Evolutionary conservation across 164 flowering plant species (phyloP).

Genomic region (Stephania cephalantha): DNA sequence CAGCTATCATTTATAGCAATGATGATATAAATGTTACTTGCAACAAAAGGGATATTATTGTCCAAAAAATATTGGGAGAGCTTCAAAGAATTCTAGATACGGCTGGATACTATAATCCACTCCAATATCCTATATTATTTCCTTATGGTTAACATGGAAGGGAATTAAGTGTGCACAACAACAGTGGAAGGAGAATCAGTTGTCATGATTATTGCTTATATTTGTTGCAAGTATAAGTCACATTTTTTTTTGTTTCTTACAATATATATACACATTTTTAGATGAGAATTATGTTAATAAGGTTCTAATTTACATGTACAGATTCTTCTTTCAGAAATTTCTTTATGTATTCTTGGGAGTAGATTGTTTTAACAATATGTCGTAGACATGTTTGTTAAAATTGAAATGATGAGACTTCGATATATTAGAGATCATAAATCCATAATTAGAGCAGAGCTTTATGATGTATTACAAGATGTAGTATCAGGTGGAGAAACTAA

Average conservation of each 20-base stretch:
- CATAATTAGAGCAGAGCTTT: constrained; percentile 3
- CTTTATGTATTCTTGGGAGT: background rate
- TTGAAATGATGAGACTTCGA: constrained; percentile 7
- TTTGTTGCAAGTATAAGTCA: background rate
- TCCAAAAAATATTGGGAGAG: background rate
- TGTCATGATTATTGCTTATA: background rate
- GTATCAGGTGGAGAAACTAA: background rate
- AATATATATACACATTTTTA: too few species aligned
- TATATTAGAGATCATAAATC: constrained; percentile 10
- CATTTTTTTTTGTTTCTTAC: background rate
- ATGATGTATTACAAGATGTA: constrained; percentile 11
- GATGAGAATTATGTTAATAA: background rate
- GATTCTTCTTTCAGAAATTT: background rate
- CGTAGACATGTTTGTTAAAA: constrained; percentile 18
- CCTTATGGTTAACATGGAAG: constrained; percentile 13
- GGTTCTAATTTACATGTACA: background rate
- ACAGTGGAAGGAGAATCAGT: background rate
- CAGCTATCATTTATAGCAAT: background rate
- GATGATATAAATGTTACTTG: background rate
- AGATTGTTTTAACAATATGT: constrained; percentile 18
- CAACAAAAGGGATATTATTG: constrained; percentile 4
- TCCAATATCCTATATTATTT: constrained; percentile 12
- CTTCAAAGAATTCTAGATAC: background rate
- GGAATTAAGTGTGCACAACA: background rate
- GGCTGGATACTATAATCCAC: constrained; percentile 17